Base-by-base conservation (phyloP, 2,329 filamentous ascomycete genomes). In the Alternaria sp. region DNA sequence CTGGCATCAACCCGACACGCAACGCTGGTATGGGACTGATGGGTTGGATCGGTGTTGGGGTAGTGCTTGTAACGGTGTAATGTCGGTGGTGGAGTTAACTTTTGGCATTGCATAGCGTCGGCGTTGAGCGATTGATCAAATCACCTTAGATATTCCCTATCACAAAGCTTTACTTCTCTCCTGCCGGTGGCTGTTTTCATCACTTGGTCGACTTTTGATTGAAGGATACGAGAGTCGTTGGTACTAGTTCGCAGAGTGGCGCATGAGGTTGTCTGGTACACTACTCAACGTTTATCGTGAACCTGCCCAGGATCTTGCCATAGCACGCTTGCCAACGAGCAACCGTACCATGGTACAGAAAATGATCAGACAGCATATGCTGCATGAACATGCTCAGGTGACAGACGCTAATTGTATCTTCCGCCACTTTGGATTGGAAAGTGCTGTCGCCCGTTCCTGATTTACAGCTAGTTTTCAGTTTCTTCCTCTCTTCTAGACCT, bases 41-140 rank as follows among this genome's bases (percentile, higher is more conserved):
- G 44, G 53, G 50, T 59, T 43, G 62, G 40, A 38, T 49, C 49
- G 54, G 54, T 50, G 52, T 59, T 51, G 52, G 54, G 53, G 27
- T 48, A n/a, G 34, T 55, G 40, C 40, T 55, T 57, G 53, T 49
- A 55, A 41, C 32, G 34, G 51, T 52, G 59, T 51, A 52, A 34
- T 60, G 30, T 46, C 36, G 59, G 43, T 57, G 40, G 43, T 52
- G 45, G 49, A 40, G 48, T 45, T 57, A 44, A 51, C 18, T 54
- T 60, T 64, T 57, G 44, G 59, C 54, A 60, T 59, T 71, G 72
- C 72, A 74, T 74, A 74, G 74, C 72, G 73, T 70, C 66, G 74
- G 72, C 72, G 73, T 69, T 68, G 69, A 65, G 55, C 55, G 55
- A 57, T 40, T 36, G 27, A 54, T 45, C 20, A 43, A 32, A 57